phyloP scores from a whole-genome alignment of 495 filamentous ascomycete species.

The Wilcoxina mikolae region DNA sequence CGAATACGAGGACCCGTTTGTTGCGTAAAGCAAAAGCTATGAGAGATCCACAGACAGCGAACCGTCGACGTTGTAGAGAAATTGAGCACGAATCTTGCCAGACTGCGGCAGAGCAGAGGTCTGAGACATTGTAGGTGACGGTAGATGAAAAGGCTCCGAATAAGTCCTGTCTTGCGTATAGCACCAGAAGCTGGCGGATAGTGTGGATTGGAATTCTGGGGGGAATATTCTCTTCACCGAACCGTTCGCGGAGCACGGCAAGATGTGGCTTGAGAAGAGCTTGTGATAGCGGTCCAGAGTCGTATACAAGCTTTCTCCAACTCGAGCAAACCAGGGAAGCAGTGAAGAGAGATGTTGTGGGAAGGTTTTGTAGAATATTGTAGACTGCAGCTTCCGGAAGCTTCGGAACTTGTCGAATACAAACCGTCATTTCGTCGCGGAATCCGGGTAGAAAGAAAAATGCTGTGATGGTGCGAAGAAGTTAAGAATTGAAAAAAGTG shows the following conservation, averaged over 20 bases:
- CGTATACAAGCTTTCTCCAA: constrained; percentile 21
- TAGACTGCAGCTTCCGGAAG: constrained; percentile 15
- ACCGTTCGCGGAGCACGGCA: constrained; percentile 21
- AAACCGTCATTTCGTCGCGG: no score
- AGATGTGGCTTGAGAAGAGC: constrained; percentile 23
- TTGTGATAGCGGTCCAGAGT: constrained; percentile 19
- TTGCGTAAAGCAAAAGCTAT: constrained; percentile 14
- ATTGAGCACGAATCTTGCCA: constrained; percentile 15
- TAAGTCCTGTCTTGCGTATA: constrained; percentile 20
- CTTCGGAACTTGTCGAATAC: no score
- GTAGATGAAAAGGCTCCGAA: constrained; percentile 17
- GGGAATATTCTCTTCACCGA: constrained; percentile 18
- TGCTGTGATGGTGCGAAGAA: no score
- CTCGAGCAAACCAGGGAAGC: constrained; percentile 21
- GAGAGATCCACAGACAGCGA: constrained; percentile 18
- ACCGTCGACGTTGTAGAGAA: constrained; percentile 14
- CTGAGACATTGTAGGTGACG: constrained; percentile 19
- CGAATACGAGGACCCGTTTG: constrained; percentile 16
- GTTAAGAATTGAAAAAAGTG: no score
- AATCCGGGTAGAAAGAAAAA: no score
- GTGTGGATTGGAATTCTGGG: constrained; percentile 19
- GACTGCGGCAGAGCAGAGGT: constrained; percentile 3
- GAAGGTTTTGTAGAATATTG: constrained; percentile 15
- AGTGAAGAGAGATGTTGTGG: constrained; percentile 22
- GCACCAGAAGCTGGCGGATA: constrained; percentile 19